Evolutionary conservation across 2,329 filamentous ascomycete genomes (phyloP).

Genomic region (Tolypocladium sp.): DNA sequence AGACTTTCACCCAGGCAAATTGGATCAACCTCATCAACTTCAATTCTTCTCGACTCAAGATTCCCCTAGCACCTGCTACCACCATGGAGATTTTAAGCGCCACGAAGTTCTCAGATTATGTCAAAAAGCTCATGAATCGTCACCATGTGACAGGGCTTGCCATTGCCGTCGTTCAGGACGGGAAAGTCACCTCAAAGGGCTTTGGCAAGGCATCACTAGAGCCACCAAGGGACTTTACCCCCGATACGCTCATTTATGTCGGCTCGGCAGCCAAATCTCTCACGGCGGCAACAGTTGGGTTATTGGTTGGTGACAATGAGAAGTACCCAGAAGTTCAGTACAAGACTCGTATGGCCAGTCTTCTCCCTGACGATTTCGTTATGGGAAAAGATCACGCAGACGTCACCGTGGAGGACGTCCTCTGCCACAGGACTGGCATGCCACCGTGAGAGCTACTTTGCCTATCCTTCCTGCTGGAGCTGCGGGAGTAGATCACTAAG

Average conservation of each 20-base stretch:
- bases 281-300: conserved; percentile 13
- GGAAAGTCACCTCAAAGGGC: conserved; percentile 8
- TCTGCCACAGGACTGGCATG: conserved; percentile 16
- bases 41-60: no score
- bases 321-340: conserved; percentile 12
- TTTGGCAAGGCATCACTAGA: conserved; percentile 12
- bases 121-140: conserved; percentile 10
- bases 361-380: conserved; percentile 16
- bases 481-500: not conserved
- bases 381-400: conserved; percentile 11
- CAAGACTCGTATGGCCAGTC: conserved; percentile 11
- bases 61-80: not conserved
- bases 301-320: conserved; percentile 12
- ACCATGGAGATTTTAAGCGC: conserved; percentile 9
- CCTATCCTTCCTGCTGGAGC: no score
- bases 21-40: not conserved
- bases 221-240: conserved; percentile 6
- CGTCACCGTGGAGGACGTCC: conserved; percentile 14
- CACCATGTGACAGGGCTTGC: conserved; percentile 13
- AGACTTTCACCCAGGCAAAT: no score
- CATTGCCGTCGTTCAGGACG: conserved; percentile 11
- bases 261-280: conserved; percentile 15
- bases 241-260: conserved; percentile 17
- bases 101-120: conserved; percentile 4
- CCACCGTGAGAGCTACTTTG: conserved; percentile 7